These are phyloP conservation scores for Mycena citricolor DNA, from an alignment of 1,284 basidiomycete species.

Conservation along the genomic window DNA sequence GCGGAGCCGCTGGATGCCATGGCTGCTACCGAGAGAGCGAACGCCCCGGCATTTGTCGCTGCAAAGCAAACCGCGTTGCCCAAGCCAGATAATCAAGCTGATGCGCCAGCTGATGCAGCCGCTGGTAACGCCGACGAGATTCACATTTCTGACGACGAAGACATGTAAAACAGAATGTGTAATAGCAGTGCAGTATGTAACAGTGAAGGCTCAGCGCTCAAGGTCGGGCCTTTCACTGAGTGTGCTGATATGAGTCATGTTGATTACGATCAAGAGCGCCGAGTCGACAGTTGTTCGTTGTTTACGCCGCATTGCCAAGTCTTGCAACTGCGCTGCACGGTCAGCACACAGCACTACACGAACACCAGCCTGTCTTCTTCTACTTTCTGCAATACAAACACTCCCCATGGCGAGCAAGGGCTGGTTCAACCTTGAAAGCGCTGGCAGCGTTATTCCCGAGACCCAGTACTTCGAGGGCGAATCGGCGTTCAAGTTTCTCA, in stretches of 20 bases:
- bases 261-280: no score
- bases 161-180: no score
- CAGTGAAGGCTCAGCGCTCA: no score
- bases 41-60: conserved; percentile 67
- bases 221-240: no score
- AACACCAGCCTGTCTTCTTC: no score
- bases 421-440: conserved; percentile 74
- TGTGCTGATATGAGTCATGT: no score
- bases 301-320: no score
- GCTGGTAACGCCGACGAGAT: conserved; percentile 74
- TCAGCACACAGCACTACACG: no score
- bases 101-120: conserved; percentile 32
- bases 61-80: conserved; percentile 48
- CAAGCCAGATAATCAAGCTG: conserved; percentile 31
- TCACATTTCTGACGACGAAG: conserved; percentile 81
- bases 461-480: conserved; percentile 80
- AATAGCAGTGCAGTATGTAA: no score
- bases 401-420: conserved; percentile 50
- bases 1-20: conserved; percentile 60
- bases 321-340: no score
- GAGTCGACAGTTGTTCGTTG: no score
- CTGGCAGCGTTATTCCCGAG: conserved; percentile 58
- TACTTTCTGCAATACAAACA: no score
- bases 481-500: conserved; percentile 78
- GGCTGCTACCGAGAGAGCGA: conserved; percentile 63